phyloP scores from a whole-genome alignment of 2,329 filamentous ascomycete species.

The Phyllosticta ampelicida region DNA sequence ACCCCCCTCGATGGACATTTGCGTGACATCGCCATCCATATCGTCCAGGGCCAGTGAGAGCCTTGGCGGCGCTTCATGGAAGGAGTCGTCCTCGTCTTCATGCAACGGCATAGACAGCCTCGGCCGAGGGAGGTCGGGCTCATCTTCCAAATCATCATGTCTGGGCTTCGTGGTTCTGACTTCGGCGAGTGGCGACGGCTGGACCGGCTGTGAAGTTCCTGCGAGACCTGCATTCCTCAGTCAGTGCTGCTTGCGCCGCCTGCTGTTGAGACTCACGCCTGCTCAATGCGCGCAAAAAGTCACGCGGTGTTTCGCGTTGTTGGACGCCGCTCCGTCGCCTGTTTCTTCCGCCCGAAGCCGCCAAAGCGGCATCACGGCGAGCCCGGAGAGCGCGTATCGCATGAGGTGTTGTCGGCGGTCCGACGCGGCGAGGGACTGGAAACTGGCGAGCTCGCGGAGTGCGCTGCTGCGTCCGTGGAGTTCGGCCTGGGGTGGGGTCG shows the following conservation, averaged over 20 bases:
- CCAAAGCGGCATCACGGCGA: slow-evolving; percentile 39
- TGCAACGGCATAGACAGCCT: slow-evolving; percentile 33
- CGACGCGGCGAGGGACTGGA: slow-evolving; percentile 18
- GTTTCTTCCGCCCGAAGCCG: slow-evolving; percentile 34
- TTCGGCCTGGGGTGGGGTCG: slow-evolving; percentile 21
- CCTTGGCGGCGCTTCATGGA: slow-evolving; percentile 28
- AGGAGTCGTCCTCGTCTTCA: slow-evolving; percentile 33
- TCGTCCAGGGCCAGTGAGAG: slow-evolving; percentile 26
- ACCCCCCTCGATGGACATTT: slow-evolving; percentile 40
- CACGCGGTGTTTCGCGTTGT: slow-evolving; percentile 45
- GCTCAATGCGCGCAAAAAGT: slow-evolving; percentile 42
- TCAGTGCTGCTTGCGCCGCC: slow-evolving; percentile 21
- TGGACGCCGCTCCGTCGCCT: slow-evolving; percentile 38
- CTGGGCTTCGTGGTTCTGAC: slow-evolving; percentile 24
- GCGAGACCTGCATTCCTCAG: slow-evolving; percentile 31
- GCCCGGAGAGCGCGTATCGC: slow-evolving; percentile 44
- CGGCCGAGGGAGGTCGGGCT: slow-evolving; percentile 32
- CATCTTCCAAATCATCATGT: slow-evolving; percentile 37
- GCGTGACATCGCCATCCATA: slow-evolving; percentile 29
- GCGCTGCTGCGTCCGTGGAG: slow-evolving; percentile 23
- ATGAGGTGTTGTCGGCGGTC: slow-evolving; percentile 44
- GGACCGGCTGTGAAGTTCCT: slow-evolving; percentile 34
- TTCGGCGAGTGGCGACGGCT: slow-evolving; percentile 36
- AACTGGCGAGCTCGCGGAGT: slow-evolving; percentile 26
- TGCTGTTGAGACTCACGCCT: slow-evolving; percentile 29